Evolutionary conservation across 176 grass and related monocot genomes (phyloP).

Genomic region (Oryza longistaminata): DNA sequence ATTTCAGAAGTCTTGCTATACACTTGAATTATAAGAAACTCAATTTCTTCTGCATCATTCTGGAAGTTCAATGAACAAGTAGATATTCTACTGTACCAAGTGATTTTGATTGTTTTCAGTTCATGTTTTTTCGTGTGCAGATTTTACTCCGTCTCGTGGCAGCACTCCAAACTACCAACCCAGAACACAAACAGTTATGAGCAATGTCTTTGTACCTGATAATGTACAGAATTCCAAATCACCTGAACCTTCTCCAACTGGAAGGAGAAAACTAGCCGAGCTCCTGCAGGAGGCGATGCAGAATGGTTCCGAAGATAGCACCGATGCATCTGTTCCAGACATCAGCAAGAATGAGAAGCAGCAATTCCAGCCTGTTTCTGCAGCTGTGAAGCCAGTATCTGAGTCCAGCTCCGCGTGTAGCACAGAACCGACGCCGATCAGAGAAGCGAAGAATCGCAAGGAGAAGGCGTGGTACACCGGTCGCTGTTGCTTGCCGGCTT

Average conservation of each 20-base stretch:
- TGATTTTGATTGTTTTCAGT: conserved; percentile 8
- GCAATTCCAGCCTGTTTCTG: conserved; percentile 3
- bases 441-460: conserved; percentile 50
- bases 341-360: conserved; percentile 25
- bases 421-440: conserved; percentile 12
- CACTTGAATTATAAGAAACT: not conserved
- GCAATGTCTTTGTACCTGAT: conserved; percentile 37
- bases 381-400: conserved; percentile 26
- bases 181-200: conserved; percentile 46
- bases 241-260: conserved; percentile 76
- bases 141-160: conserved; percentile 94
- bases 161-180: conserved; percentile 67
- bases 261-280: conserved; percentile 68
- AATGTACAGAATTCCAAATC: conserved; percentile 46
- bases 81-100: conserved; percentile 4
- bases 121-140: conserved; percentile 32
- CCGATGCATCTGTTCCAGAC: conserved; percentile 3
- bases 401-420: conserved; percentile 47
- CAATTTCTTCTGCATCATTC: conserved; percentile 22
- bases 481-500: conserved; percentile 69
- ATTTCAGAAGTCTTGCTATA: conserved; percentile 18
- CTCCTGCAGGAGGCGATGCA: conserved; percentile 66
- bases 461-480: conserved; percentile 53
- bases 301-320: conserved; percentile 28
- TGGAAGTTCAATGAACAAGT: conserved; percentile 22